These are phyloP conservation scores for Rhamnella rubrinervis DNA, from an alignment of 331 rosid genomes.

Conservation along the genomic window DNA sequence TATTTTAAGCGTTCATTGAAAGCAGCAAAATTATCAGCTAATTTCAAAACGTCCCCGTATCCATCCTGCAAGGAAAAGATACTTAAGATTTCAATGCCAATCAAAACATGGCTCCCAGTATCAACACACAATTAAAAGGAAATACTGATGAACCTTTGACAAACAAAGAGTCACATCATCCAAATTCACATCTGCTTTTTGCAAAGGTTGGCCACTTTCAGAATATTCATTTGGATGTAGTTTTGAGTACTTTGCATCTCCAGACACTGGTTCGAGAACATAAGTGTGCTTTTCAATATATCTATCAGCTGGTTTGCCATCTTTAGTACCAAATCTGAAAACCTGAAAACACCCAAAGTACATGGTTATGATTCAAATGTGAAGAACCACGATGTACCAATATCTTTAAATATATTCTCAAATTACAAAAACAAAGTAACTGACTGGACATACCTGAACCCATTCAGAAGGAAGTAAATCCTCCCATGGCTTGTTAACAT, in stretches of 20 bases:
- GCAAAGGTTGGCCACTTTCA: conserved; percentile 72
- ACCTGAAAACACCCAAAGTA: conserved; percentile 42
- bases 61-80: conserved; percentile 66
- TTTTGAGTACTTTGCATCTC: conserved; percentile 81
- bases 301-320: conserved; percentile 71
- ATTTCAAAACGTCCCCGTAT: conserved; percentile 69
- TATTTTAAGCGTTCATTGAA: conserved; percentile 88
- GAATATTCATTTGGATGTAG: conserved; percentile 55
- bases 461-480: conserved; percentile 93
- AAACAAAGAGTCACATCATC: conserved; percentile 96
- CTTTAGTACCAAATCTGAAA: conserved; percentile 80
- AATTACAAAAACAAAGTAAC: neutral
- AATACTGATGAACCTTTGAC: conserved; percentile 59
- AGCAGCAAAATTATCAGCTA: conserved; percentile 90
- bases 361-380: conserved; percentile 1
- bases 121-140: conserved; percentile 3
- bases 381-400: neutral
- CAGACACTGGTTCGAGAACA: conserved; percentile 85
- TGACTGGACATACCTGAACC: conserved; percentile 62
- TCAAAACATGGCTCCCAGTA: conserved; percentile 16
- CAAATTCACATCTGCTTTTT: conserved; percentile 83
- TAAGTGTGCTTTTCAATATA: conserved; percentile 54
- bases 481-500: conserved; percentile 75
- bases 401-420: too few species aligned
- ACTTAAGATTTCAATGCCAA: conserved; percentile 14